Conservation (phyloP, 495 filamentous ascomycete species). For the Viridothelium virens region DNA sequence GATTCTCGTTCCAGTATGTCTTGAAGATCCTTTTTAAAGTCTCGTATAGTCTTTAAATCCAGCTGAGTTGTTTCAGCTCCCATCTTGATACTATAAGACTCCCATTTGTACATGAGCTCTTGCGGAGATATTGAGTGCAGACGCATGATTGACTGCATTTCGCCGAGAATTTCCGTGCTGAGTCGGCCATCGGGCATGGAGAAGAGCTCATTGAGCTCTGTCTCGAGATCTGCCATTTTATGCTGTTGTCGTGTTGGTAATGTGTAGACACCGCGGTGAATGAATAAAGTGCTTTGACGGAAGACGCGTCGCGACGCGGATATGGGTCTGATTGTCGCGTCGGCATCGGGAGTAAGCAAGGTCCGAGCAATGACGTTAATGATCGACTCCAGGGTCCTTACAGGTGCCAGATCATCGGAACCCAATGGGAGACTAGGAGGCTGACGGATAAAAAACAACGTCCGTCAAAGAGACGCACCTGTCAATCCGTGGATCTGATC, state of each 20-base stretch:
- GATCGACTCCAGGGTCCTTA: background rate
- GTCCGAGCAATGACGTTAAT: constrained; percentile 7
- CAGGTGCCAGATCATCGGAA: no score
- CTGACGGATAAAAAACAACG: background rate
- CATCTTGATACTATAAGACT: constrained; percentile 93
- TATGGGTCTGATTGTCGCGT: background rate
- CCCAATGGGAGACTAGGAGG: background rate
- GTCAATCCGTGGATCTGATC: background rate
- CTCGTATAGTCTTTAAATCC: constrained; percentile 56
- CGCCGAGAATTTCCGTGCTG: constrained; percentile 62
- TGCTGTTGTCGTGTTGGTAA: background rate
- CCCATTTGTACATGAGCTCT: constrained; percentile 96
- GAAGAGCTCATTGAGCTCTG: constrained; percentile 66
- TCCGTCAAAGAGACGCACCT: background rate
- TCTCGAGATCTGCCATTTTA: constrained; percentile 46
- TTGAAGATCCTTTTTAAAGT: constrained; percentile 79
- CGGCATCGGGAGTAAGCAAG: background rate
- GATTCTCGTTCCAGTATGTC: constrained; percentile 71
- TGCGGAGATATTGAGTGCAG: constrained; percentile 67
- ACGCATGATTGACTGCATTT: constrained; percentile 76
- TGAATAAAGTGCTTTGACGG: background rate
- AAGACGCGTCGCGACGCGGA: constrained; percentile 27
- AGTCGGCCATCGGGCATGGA: constrained; percentile 49
- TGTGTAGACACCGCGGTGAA: constrained; percentile 7
- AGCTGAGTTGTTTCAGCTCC: constrained; percentile 62